Base-by-base conservation (phyloP, 768 basidiomycete species). In the Xerocomellus intermedius region DNA sequence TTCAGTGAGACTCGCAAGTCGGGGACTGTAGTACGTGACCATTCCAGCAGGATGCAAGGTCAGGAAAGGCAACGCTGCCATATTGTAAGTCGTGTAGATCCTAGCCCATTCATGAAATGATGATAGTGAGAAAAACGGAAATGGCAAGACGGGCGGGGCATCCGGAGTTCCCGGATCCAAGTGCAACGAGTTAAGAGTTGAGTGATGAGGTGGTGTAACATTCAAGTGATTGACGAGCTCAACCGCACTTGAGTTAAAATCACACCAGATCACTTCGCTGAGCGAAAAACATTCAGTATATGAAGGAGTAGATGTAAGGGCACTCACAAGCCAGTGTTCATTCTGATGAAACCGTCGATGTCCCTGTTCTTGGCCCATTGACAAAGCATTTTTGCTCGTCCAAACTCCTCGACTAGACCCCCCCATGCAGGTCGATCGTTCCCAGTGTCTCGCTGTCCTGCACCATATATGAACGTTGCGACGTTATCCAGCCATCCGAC, bases 181-280 rank as follows among this genome's bases (percentile, higher is more conserved):
- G 37, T 46, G 22, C 21, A 32, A 30, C 17, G 52, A 2, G 21
- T 13, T 30, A 37, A 33, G 36, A n/a, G 14, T 14, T 1, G 44
- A 8, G 9, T 46, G 37, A 46, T 42, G 52, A 17, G 44, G 52
- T 3, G 52, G 52, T 16, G 52, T 53, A 12, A 53, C 37, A 33
- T 53, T 53, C 43, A 53, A 39, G 19, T 46, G 52, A 14, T 32
- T 53, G 35, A 53, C 13, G 21, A 53, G 52, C 32, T 53, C 26
- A 12, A 53, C 39, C 3, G 28, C 52, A 24, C 38, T 53, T 9
- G 52, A 53, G 17, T 53, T 39, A n/a, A 53, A 53, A 39, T 53
- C 44, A 24, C 52, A 53, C 51, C 51, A 52, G 6, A 52, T 52
- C 6, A 52, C n/a, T 38, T 52, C 51, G 44, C 51, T 52, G 43